Evolutionary conservation across 306 rosid species (phyloP).

Genomic region (Dalbergia oliveri): DNA sequence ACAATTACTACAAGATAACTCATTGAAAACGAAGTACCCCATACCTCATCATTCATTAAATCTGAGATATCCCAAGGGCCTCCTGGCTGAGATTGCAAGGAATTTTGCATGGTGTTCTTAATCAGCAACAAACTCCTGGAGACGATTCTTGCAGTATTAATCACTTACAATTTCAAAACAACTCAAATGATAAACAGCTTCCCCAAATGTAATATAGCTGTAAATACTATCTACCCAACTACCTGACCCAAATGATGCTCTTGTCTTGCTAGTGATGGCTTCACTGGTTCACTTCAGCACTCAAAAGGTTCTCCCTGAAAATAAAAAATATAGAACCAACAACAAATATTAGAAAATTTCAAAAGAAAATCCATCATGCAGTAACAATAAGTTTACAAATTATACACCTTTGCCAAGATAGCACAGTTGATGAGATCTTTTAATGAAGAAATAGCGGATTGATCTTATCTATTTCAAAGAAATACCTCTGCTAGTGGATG

Average conservation of each 20-base stretch:
- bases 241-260: slow-evolving; percentile 11
- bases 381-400: neutral
- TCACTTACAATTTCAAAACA: slow-evolving; percentile 9
- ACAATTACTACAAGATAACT: neutral
- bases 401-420: neutral
- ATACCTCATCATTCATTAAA: slow-evolving; percentile 49
- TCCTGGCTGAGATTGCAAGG: neutral
- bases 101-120: slow-evolving; percentile 16
- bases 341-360: slow-evolving; percentile 1
- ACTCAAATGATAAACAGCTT: slow-evolving; percentile 32
- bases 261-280: slow-evolving; percentile 13
- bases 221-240: neutral
- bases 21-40: slow-evolving; percentile 36
- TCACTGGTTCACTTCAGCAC: slow-evolving; percentile 18
- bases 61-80: neutral
- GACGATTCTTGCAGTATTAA: slow-evolving; percentile 17
- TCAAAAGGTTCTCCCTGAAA: slow-evolving; percentile 31
- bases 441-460: slow-evolving; percentile 36
- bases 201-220: slow-evolving; percentile 8
- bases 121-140: neutral
- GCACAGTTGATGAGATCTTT: neutral
- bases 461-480: too few relatives aligned
- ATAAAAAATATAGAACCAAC: slow-evolving; percentile 9
- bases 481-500: too few relatives aligned
- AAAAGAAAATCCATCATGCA: slow-evolving; percentile 1